phyloP scores from a whole-genome alignment of 2,329 filamentous ascomycete genomes.

The Alternaria conjuncta region DNA sequence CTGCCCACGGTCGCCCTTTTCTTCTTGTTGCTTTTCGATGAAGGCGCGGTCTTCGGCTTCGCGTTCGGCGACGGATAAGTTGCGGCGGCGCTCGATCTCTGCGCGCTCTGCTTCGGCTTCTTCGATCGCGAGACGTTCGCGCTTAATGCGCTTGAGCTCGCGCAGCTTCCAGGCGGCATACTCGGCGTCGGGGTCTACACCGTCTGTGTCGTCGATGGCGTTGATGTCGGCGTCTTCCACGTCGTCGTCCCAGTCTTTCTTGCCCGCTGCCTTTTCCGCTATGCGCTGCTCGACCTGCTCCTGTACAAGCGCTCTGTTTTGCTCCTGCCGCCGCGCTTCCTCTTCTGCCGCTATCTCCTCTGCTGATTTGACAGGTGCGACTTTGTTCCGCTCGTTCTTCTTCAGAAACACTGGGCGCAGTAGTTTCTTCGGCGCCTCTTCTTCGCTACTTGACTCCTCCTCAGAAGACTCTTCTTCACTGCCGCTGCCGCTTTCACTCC shows the following conservation, averaged over 20 bases:
- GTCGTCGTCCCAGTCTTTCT: conserved; percentile 83
- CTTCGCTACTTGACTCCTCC: conserved; percentile 64
- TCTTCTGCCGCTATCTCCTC: conserved; percentile 56
- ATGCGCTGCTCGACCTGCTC: conserved; percentile 86
- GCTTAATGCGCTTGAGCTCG: conserved; percentile 86
- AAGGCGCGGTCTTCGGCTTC: conserved; percentile 82
- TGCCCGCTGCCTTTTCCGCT: conserved; percentile 74
- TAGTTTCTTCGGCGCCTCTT: conserved; percentile 63
- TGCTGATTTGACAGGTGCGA: conserved; percentile 41
- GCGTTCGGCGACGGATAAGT: conserved; percentile 85
- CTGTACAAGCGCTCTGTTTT: conserved; percentile 81
- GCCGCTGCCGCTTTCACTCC: conserved; percentile 20
- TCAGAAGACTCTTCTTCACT: conserved; percentile 47
- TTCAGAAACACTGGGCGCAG: conserved; percentile 72
- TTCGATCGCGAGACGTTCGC: conserved; percentile 85
- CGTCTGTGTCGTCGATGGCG: conserved; percentile 89
- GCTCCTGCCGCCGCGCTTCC: conserved; percentile 68
- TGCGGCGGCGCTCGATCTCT: conserved; percentile 85
- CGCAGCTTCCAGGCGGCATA: conserved; percentile 92
- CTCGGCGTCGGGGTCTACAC: conserved; percentile 84
- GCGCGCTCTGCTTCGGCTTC: conserved; percentile 82
- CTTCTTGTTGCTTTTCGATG: conserved; percentile 78
- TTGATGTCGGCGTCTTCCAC: conserved; percentile 70
- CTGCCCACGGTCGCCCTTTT: conserved; percentile 75
- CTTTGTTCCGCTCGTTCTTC: conserved; percentile 63